Conservation (phyloP, 352 stramenopile genomes). For the Peronosclerospora sorghi region DNA sequence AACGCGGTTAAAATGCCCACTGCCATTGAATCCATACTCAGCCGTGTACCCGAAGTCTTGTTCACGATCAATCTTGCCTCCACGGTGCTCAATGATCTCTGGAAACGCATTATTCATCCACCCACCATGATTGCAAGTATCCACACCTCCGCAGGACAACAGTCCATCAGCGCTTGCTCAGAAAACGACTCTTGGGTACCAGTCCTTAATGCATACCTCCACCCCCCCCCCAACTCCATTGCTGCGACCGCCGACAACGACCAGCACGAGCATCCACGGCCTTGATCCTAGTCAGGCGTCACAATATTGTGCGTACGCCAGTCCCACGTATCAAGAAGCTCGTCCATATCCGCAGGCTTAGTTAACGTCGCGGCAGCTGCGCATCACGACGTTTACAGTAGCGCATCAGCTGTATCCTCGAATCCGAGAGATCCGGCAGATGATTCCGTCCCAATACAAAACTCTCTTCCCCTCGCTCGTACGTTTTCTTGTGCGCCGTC, state of each 20-base stretch:
- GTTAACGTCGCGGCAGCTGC: constrained; percentile 12
- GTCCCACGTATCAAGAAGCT: constrained; percentile 79
- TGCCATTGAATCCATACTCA: constrained; percentile 73
- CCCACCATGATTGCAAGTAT: constrained; percentile 92
- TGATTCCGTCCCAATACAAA: constrained; percentile 41
- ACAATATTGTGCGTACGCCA: constrained; percentile 89
- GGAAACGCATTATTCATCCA: constrained; percentile 96
- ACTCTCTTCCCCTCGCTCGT: constrained; percentile 28
- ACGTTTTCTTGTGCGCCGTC: constrained; percentile 35
- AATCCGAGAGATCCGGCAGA: constrained; percentile 27
- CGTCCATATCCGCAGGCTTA: constrained; percentile 5
- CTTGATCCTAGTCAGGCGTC: constrained; percentile 90
- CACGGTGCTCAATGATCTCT: constrained; percentile 87
- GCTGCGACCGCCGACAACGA: constrained; percentile 94
- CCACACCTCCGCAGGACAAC: constrained; percentile 87
- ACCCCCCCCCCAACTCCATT: constrained; percentile 94
- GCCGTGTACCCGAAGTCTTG: constrained; percentile 91
- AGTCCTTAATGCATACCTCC: constrained; percentile 90
- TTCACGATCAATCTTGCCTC: constrained; percentile 84
- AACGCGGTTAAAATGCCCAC: constrained; percentile 80
- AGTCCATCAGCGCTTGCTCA: constrained; percentile 98
- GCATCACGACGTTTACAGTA: constrained; percentile 7
- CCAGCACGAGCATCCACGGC: constrained; percentile 92
- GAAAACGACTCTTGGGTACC: constrained; percentile 88
- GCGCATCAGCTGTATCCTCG: constrained; percentile 26